phyloP scores from a whole-genome alignment of 352 stramenopile species.

The Pythium angustatum region DNA sequence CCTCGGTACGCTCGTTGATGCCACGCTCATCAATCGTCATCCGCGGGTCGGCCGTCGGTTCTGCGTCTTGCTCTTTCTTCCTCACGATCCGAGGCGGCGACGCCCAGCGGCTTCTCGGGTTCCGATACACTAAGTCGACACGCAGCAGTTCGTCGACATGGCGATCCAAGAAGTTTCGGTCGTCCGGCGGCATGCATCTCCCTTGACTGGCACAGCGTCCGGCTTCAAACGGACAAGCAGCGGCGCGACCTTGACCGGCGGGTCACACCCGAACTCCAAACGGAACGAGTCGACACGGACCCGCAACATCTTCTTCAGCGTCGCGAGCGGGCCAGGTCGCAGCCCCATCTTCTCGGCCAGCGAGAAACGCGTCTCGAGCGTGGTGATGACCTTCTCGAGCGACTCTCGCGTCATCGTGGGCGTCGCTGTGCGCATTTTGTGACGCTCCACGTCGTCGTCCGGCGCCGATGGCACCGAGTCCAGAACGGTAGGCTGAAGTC shows the following conservation, averaged over 20 bases:
- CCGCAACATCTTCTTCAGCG: neutral
- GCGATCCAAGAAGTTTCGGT: neutral
- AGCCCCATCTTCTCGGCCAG: neutral
- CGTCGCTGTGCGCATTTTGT: slow-evolving; percentile 1
- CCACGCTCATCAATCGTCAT: neutral
- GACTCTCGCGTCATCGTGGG: neutral
- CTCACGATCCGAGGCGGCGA: neutral
- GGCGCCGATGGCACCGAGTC: neutral
- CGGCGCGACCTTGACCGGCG: neutral
- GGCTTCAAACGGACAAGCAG: neutral
- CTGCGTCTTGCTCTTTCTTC: neutral
- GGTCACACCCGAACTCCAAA: neutral
- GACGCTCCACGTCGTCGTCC: neutral
- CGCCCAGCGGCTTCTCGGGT: neutral
- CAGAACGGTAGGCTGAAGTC: neutral
- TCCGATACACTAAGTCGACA: neutral
- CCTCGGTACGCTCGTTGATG: neutral
- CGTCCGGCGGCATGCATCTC: neutral
- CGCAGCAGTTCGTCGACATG: neutral
- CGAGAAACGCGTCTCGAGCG: neutral
- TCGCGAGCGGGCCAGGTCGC: neutral
- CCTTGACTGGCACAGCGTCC: neutral
- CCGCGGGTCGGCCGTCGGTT: neutral
- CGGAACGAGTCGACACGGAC: neutral
- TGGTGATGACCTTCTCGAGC: neutral